A percentile compares a stretch with the other conserved stretches of the same genome.
These are phyloP conservation scores for Boeremia lycopersici DNA, from an alignment of 2,329 filamentous ascomycete genomes.

Conservation along the genomic window DNA sequence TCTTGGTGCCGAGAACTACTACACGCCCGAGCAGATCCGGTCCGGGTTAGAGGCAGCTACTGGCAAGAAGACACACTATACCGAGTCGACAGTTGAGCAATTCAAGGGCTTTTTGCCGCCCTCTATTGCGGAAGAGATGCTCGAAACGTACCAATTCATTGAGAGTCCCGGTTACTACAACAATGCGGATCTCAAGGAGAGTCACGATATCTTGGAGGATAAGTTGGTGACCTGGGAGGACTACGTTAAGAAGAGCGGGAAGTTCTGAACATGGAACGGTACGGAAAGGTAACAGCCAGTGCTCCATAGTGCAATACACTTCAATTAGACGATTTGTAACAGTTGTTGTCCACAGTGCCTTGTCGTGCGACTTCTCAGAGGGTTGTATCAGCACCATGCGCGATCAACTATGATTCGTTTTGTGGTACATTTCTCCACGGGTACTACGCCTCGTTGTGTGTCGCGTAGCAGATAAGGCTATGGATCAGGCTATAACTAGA, in stretches of 20 bases:
- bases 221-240: constrained; percentile 7
- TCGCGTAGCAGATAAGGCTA: too few relatives aligned
- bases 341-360: too few relatives aligned
- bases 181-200: constrained; percentile 51
- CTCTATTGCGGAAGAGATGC: constrained; percentile 55
- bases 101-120: constrained; percentile 52
- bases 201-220: constrained; percentile 25
- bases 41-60: constrained; percentile 46
- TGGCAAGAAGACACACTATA: constrained; percentile 17
- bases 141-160: constrained; percentile 61
- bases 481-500: too few relatives aligned
- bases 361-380: too few relatives aligned
- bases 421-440: too few relatives aligned
- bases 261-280: neutral
- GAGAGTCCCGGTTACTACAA: constrained; percentile 61
- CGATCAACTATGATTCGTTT: too few relatives aligned
- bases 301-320: neutral
- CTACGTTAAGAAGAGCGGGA: constrained; percentile 8
- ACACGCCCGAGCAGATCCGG: constrained; percentile 31
- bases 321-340: too few relatives aligned
- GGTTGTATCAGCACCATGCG: too few relatives aligned
- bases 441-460: too few relatives aligned
- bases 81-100: constrained; percentile 31
- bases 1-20: constrained; percentile 47
- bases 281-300: too few relatives aligned